Evolutionary conservation across 768 basidiomycete genomes (phyloP).

Genomic region (Russula olivacea): DNA sequence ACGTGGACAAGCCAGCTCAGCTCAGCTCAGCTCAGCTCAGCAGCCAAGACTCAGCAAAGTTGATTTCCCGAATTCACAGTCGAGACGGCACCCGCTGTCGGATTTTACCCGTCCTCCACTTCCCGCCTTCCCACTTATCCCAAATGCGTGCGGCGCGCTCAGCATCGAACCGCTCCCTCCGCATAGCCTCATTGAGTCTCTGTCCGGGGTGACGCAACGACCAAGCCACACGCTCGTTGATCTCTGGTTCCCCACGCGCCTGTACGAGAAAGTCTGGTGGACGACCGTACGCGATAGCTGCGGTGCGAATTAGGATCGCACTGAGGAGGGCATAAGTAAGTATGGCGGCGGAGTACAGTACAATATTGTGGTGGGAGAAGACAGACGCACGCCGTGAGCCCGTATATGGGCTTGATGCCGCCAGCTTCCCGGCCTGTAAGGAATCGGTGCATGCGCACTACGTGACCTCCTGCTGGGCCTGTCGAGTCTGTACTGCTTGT

Average conservation of each 20-base stretch:
- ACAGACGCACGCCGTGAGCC: slow-evolving; percentile 71
- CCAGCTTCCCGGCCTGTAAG: slow-evolving; percentile 80
- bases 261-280: slow-evolving; percentile 41
- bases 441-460: slow-evolving; percentile 63
- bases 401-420: slow-evolving; percentile 84
- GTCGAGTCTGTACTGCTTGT: not conserved
- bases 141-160: slow-evolving; percentile 20
- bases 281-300: slow-evolving; percentile 44
- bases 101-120: slow-evolving; percentile 7
- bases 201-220: slow-evolving; percentile 34
- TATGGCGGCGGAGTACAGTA: no score
- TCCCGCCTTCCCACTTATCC: slow-evolving; percentile 19
- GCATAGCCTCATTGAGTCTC: slow-evolving; percentile 27
- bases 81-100: slow-evolving; percentile 1
- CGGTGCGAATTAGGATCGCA: slow-evolving; percentile 47
- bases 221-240: slow-evolving; percentile 39
- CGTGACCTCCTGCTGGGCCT: not conserved
- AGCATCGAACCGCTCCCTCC: slow-evolving; percentile 29
- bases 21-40: no score
- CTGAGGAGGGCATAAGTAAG: slow-evolving; percentile 28
- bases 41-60: no score
- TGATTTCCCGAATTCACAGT: not conserved
- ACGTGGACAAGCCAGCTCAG: not conserved
- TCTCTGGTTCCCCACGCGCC: slow-evolving; percentile 40
- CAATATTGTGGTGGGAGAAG: no score